Percentiles rank a stretch among this genome's conserved stretches.
Evolutionary conservation across 495 filamentous ascomycete genomes (phyloP).

Genomic region (Chaetomidium leptoderma): DNA sequence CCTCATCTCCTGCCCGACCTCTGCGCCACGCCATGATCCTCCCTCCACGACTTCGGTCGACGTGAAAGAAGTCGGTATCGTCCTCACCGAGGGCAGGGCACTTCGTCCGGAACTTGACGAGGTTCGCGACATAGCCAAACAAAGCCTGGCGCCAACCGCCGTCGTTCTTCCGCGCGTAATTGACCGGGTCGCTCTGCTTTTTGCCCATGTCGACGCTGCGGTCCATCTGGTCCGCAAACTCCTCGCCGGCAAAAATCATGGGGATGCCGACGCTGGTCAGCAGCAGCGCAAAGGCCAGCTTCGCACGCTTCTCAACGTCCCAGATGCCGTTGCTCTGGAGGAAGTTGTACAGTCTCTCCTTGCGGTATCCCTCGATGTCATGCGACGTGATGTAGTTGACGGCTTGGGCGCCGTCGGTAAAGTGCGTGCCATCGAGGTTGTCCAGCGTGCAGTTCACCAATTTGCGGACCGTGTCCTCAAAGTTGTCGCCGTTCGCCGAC

Average conservation of each 20-base stretch:
- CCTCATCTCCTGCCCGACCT: slow-evolving; percentile 12
- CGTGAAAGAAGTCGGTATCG: slow-evolving; percentile 32
- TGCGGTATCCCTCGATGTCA: slow-evolving; percentile 29
- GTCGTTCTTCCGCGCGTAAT: slow-evolving; percentile 28
- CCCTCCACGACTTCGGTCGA: slow-evolving; percentile 26
- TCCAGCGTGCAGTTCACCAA: slow-evolving; percentile 30
- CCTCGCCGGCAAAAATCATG: slow-evolving; percentile 37
- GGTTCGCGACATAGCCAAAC: slow-evolving; percentile 28
- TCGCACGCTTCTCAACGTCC: slow-evolving; percentile 25
- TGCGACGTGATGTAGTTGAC: slow-evolving; percentile 36
- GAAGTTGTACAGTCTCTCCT: slow-evolving; percentile 33
- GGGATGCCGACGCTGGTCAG: slow-evolving; percentile 35
- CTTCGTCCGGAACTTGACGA: slow-evolving; percentile 24
- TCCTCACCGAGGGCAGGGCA: slow-evolving; percentile 29
- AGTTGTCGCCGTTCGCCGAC: slow-evolving; percentile 15
- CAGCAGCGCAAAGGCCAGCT: slow-evolving; percentile 30
- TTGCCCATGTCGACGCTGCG: slow-evolving; percentile 21
- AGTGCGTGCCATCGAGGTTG: slow-evolving; percentile 16
- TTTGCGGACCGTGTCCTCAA: slow-evolving; percentile 33
- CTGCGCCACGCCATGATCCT: slow-evolving; percentile 32
- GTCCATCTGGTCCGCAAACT: slow-evolving; percentile 33
- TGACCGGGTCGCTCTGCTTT: slow-evolving; percentile 35
- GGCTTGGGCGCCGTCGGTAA: slow-evolving; percentile 29
- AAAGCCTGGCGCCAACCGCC: slow-evolving; percentile 26
- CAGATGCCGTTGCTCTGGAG: slow-evolving; percentile 22